Base-by-base conservation (phyloP, 306 rosid species). In the Prunus davidiana region DNA sequence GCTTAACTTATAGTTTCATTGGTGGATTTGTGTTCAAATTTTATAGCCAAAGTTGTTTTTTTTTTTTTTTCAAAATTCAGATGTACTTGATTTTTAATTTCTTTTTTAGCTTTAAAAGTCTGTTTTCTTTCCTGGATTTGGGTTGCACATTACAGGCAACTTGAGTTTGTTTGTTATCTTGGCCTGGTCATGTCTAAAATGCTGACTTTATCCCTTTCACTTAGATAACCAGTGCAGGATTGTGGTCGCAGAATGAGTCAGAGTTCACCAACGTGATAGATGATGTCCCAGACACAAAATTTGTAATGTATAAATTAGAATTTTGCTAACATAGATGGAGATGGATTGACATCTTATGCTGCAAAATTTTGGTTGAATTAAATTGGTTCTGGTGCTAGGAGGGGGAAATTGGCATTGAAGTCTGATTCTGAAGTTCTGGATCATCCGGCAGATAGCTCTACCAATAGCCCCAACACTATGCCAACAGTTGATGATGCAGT, bases 171-270 rank as follows among this genome's bases (percentile, higher is more conserved):
- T 80, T 69, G 64, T 78, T 2, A 22, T 43, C 8, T 20, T 71
- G 62, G 58, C 18, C 3, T 9, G 24, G 25, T 8, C 60, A 67
- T 47, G 63, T 79, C 19, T 51, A 69, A 76, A 75, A 79, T 68
- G 12, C 78, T 65, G 8, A 43, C 72, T 70, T 28, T 34, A 30
- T 49, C 22, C 13, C 57, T 63, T 56, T 73, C 69, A 45, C 74
- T 71, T 76, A 96, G 99, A 88, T 96, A 73, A 89, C 96, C 49
- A 89, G 92, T 80, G 85, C 88, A 22, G 96, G 99, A 75, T 78
- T 93, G 84, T 96, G 98, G 99, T 84, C 89, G 20, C 91, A 71
- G 73, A 87, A 88, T 74, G 88, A 82, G 69, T 80, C 90, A 61
- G 96, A 89, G 34, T 81, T 61, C 60, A 61, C 88, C 13, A 80